Base-by-base conservation (phyloP, 345 rosid species). In the Rhodomyrtus tomentosa region DNA sequence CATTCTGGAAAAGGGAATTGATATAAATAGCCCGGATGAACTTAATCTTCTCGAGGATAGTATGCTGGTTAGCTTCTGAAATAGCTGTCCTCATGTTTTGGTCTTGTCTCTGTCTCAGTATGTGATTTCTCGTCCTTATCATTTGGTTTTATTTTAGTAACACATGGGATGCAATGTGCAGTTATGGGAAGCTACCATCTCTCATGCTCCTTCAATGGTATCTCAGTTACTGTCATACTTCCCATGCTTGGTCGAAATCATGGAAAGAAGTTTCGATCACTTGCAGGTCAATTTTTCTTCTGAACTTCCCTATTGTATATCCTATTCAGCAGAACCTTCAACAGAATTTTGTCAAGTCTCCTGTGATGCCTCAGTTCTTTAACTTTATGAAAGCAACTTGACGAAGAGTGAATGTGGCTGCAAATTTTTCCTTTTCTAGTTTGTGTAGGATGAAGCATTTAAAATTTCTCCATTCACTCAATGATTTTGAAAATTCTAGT, bases 121-220 rank as follows among this genome's bases (percentile, higher is more conserved):
- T 81, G 53, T 40, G 42, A 50, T 49, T 80, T 42, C 79, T 68
- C 10, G 25, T 68, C 25, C 36, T 40, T 36, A 68, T 36, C 79
- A 68, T 68, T 68, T 68, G 25, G 79, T 36, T 72, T 82, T 53
- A 83, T 87, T 86, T 85, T 76, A 40, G 85, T 83, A 38, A 55
- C 85, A 74, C 42, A 27, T 42, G 38, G 49, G 27, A 62, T 87
- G 74, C 45, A 82, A 84, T 87, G 13, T 94, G 95, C 95, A 97
- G 99, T 92, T 97, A 84, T 97, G 99, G 99, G 99, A 97, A 85
- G 94, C 96, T 68, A 91, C 98, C 59, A 91, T 97, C 88, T 92
- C 94, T 85, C 92, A 95, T 89, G 98, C 99, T 84, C 98, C 99
- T 36, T 87, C 91, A 79, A 93, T 95, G 98, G 96, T 91, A 84